These are phyloP conservation scores for Peronospora farinosa DNA, from an alignment of 352 stramenopile genomes.

Conservation along the genomic window DNA sequence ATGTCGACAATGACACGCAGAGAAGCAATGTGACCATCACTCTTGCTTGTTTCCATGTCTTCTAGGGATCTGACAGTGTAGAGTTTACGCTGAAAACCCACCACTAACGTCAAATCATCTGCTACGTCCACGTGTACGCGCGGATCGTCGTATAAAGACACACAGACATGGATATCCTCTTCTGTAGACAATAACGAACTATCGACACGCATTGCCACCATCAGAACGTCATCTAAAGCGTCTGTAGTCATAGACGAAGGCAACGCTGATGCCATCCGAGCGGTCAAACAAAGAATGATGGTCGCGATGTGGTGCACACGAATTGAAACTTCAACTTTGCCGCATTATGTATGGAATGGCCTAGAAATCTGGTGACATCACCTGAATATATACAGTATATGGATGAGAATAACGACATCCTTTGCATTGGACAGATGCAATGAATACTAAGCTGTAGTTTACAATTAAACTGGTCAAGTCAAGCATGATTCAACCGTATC, in stretches of 20 bases:
- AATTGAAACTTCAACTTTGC: too few relatives aligned
- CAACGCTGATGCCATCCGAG: conserved; percentile 15
- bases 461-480: conserved; percentile 6
- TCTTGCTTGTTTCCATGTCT: conserved; percentile 19
- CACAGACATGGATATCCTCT: conserved; percentile 2
- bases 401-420: not conserved
- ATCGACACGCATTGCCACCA: conserved; percentile 24
- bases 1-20: conserved; percentile 29
- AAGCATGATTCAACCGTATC: conserved; percentile 14
- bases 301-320: conserved; percentile 1
- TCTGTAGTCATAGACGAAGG: not conserved
- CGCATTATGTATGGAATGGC: conserved; percentile 2
- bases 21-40: conserved; percentile 2
- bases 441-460: conserved; percentile 1
- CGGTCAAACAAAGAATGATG: conserved; percentile 15
- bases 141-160: conserved; percentile 40
- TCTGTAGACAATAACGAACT: conserved; percentile 7
- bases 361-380: conserved; percentile 19
- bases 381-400: not conserved
- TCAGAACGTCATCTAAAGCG: conserved; percentile 15
- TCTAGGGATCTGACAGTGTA: conserved; percentile 24
- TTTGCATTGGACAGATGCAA: not conserved
- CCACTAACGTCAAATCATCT: conserved; percentile 36
- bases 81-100: conserved; percentile 37
- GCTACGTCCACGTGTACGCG: conserved; percentile 50